Base-by-base conservation (phyloP, 371 early-diverging fungal genomes). In the Mucor sp. region DNA sequence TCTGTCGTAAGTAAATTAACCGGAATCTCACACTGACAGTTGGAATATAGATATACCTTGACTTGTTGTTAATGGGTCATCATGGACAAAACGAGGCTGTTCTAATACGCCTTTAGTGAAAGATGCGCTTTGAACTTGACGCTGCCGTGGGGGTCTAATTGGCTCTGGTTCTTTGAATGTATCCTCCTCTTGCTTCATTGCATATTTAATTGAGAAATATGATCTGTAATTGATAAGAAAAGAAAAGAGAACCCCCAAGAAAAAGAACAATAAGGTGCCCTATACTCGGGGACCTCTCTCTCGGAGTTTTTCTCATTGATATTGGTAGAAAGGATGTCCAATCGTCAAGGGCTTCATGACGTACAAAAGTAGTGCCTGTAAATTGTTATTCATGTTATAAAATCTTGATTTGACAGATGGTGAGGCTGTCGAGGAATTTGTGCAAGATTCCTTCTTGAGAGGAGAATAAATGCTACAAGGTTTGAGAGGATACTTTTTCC, bases 71-170 rank as follows among this genome's bases (percentile, higher is more conserved):
- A 19, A 44, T 44, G 19, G 25, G 37, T 37, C 14, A 11, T 50
- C 21, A 8, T 50, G 9, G 4, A 25, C 25, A 23, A 50, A 50
- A 50, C 23, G 21, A 25, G 50, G 21, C 12, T 50, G 23, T 50
- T 23, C 50, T 23, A 50, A 50, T 50, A 50, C 50, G 17, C 56
- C 56, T 56, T 56, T 56, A 19, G 56, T 56, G 15, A 56, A 56
- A 6, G 56, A 30, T 56, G 32, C 32, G 7, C 56, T 56, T 56
- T 56, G 56, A 56, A 56, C 32, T 56, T 56, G 56, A 32, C 32
- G 30, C 4, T 50, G 50, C 25, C 50, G 50, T 19, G 50, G 50
- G 0, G 25, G 8, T 3, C 50, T 25, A 50, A 25, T 9, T 11
- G 50, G 11, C 3, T 50, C 50, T 50, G 50, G 50, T 50, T 50